These are phyloP conservation scores for Penicillium sp. DNA, from an alignment of 2,329 filamentous ascomycete genomes.

Conservation along the genomic window DNA sequence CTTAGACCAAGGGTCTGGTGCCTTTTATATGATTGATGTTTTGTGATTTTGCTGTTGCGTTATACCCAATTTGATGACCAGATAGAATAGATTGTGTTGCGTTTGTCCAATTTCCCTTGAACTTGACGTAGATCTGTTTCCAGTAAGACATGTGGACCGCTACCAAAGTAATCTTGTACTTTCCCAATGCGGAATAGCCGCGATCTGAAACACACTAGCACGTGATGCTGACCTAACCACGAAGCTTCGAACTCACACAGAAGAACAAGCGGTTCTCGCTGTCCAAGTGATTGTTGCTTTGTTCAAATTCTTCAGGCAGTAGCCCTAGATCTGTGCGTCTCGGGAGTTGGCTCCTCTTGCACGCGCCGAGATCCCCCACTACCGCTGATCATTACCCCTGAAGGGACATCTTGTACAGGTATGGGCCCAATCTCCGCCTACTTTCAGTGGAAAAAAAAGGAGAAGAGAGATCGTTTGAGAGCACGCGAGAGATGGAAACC, in stretches of 20 bases:
- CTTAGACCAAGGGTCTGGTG: too few species aligned
- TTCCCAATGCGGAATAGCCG: constrained; percentile 15
- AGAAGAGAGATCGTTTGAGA: constrained; percentile 1
- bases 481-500: background rate
- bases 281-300: background rate
- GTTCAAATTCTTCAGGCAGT: background rate
- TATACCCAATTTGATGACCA: too few species aligned
- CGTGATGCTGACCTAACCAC: constrained; percentile 20
- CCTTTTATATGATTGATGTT: too few species aligned
- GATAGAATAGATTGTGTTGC: too few species aligned
- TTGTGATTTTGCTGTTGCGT: too few species aligned
- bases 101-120: too few species aligned
- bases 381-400: constrained; percentile 7
- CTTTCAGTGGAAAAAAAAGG: constrained; percentile 3
- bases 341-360: constrained; percentile 4
- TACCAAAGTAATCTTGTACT: background rate
- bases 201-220: constrained; percentile 32
- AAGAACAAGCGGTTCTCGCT: constrained; percentile 3
- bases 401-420: constrained; percentile 8
- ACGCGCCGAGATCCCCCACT: constrained; percentile 4
- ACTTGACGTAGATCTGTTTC: too few species aligned
- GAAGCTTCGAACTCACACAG: constrained; percentile 18
- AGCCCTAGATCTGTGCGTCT: constrained; percentile 1
- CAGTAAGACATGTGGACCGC: background rate
- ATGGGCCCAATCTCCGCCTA: constrained; percentile 9